Evolutionary conservation across 2,329 filamentous ascomycete genomes (phyloP), one percentile per base, ranked within the genome.

Genomic region (Metarhizium anisopliae): DNA sequence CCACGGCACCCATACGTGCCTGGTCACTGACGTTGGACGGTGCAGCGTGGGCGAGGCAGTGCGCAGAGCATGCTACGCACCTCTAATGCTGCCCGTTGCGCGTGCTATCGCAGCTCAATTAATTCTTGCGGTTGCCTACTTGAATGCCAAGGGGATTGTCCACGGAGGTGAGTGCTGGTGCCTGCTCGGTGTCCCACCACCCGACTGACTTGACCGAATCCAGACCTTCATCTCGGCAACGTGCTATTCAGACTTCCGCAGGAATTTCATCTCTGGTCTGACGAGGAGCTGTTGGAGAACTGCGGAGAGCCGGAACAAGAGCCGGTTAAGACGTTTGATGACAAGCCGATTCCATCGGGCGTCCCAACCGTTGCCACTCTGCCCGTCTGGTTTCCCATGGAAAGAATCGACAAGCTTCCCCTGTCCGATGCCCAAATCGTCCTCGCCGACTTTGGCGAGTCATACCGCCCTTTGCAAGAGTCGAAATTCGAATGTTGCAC

Each of bases 21-120:
- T 63, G 40, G 61, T 63, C 36, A 63, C 63, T 13, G 61, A 60
- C 10, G 59, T 60, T n/a, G 61, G 61, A 2, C 59, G 60, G 60
- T 63, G 63, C 59, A 62, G 61, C 43, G 47, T 63, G 5, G 50
- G 55, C 16, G 61, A 60, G 20, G 61, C 59, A 42, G 61, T 13
- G 47, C n/a, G n/a, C 42, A 25, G 38, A 61, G 55, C 60, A 62
- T 38, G 47, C 59, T 6, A 45, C 14, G 13, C 20, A 14, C 51
- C 51, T 45, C 6, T 45, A 10, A n/a, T 16, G 38, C 59, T 55
- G 25, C 50, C 50, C 10, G 62, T 60, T 20, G 61, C 61, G 25
- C 57, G 61, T 56, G 60, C 61, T 16, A 57, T 63, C 13, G 60
- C 61, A 8, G 61, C 61, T 25, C 61, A 63, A 42, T 56, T 63